Evolutionary conservation across 2,329 filamentous ascomycete species (phyloP), one percentile per base, ranked within the genome.

Genomic region (Hymenoscyphus linearis): DNA sequence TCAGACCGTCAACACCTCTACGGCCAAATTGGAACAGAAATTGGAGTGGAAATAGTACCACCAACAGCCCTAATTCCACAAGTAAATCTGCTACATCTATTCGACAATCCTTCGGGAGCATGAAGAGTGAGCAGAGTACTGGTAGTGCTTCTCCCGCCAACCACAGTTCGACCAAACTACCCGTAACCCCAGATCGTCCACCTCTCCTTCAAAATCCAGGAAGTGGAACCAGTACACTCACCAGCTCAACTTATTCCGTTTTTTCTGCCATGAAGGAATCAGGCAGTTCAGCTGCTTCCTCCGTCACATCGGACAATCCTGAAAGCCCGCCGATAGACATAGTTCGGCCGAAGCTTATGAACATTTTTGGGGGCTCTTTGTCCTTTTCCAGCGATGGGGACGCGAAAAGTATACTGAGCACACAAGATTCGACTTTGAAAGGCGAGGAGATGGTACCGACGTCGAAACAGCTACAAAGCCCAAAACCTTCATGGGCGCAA

Each of bases 221-320:
- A n/a, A 66, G 67, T 37, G 63, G 52, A 31, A 57, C 62, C 9
- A 64, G 63, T 63, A 62, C 67, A 2, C 36, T 67, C 2, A 34
- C 58, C 18, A 68, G 64, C 26, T 67, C 64, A 7, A 59, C 59
- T 3, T 53, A 64, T 13, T 68, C 67, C 0, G 60, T 64, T 2
- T 67, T 67, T n/a, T 68, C 66, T 4, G 40, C 35, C 13, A 61
- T 55, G 5, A 59, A 64, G 31, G 65, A 65, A 9, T 65, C 66
- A 18, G 35, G 60, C 5, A 68, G 61, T 35, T 64, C 66, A 9
- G 64, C 63, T 4, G 61, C 62, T 13, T 60, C 58, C n/a, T 52
- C 50, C 3, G 50, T 47, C 18, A 22, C 57, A 52, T 25, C 40
- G 12, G 40, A 47, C 1, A 22, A n/a, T 12, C 40, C 40, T 4